Evolutionary conservation across 139 green algal genomes (phyloP), one percentile per base, ranked within the genome.

Genomic region (Closterium sp.): DNA sequence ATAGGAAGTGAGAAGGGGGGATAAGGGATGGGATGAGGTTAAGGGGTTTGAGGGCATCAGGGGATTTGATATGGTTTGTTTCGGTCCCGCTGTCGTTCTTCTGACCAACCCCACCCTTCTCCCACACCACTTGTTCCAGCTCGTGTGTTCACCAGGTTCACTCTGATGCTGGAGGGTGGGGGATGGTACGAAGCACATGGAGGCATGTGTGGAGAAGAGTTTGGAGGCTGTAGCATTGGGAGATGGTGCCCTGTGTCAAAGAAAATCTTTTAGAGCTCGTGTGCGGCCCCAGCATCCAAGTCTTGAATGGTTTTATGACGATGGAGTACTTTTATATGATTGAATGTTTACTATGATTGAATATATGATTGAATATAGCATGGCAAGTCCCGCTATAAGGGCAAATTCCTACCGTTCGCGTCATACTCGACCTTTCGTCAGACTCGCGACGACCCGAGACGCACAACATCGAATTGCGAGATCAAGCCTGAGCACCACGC

Each of bases 141-240:
- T 90, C 34, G 90, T 36, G 16, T 93, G 90, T 30, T n/a, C n/a
- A n/a, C n/a, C n/a, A n/a, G n/a, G n/a, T n/a, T n/a, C n/a, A n/a
- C n/a, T n/a, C 35, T 93, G 34, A 87, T 87, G 28, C 84, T 93
- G n/a, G 34, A 64, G 84, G 85, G 55, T 21, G 90, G n/a, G 86
- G 90, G 35, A 91, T n/a, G 90, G 86, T 55, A 36, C 34, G 7
- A 31, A 84, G 8, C 7, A 33, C 31, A 87, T 93, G 8, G 33
- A 91, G 64, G 38, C 90, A 34, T 93, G 90, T 36, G 90, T 93
- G 84, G 85, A 93, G 28, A 35, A 91, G 10, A 93, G 90, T 31
- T 31, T 87, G 34, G 90, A 93, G 34, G 90, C 90, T 38, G 90
- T 85, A 12, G 69, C 87, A 7, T 33, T 93, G 33, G 34, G 90